Evolutionary conservation across 169 alveolate species (phyloP), one percentile per base, ranked within the genome.

Genomic region (Babesia divergens): DNA sequence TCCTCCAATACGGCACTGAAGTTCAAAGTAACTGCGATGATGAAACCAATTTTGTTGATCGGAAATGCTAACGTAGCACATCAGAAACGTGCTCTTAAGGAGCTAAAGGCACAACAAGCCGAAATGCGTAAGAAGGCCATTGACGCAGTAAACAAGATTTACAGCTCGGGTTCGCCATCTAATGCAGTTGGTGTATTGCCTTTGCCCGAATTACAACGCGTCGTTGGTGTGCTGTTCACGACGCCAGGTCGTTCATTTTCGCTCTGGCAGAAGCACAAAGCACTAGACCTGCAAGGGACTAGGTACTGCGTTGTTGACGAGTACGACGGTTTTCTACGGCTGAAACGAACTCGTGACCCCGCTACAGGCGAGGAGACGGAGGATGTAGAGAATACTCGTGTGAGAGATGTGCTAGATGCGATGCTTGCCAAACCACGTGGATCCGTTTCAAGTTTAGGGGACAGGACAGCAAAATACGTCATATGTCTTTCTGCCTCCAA

Each of bases 271-370:
- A 49, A 24, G 40, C 82, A 70, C 64, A 70, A 70, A 54, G 22
- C 38, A 0, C 38, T 74, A 8, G 69, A 52, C 54, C 13, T 62
- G 18, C 37, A 58, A 22, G 46, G 59, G 24, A 46, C 52, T 28
- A 74, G 54, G 56, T 74, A 74, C 75, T 40, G 65, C 51, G 75
- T 74, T 0, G 35, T 74, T 4, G 84, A 74, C 40, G 84, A 74
- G 56, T 74, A 74, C 54, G 84, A 74, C 50, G 51, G 84, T 20
- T 53, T 58, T 59, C 67, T 74, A 13, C 58, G 53, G 16, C 28
- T 50, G 28, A 68, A 26, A 52, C 59, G 60, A n/a, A 34, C 42
- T 5, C 22, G 51, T 3, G n/a, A 43, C 6, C 11, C 66, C 8
- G 68, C 2, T 0, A 8, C 47, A 11, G 26, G 6, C 3, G 59